Base-by-base conservation (phyloP, 352 stramenopile species). In the Globisporangium spinosum region DNA sequence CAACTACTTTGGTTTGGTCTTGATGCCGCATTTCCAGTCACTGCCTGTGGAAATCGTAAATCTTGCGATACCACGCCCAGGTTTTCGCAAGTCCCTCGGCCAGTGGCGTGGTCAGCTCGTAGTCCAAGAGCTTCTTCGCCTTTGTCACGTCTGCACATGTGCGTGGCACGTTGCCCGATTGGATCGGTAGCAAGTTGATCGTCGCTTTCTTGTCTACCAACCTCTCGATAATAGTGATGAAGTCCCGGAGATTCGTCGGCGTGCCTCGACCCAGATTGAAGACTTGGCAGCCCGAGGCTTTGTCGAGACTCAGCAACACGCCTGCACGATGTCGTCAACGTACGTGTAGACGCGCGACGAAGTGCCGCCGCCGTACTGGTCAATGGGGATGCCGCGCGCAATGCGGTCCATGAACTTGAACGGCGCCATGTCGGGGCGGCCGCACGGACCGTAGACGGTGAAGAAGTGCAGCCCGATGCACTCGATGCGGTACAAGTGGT, bases 291-390 rank as follows among this genome's bases (percentile, higher is more conserved):
- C 94, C 88, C 5, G 60, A 60, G 5, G 70, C 83, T 45, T 76
- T 86, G 72, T 94, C 85, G 32, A 89, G 76, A 66, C 80, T 89
- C 68, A 93, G 70, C 58, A 94, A 13, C 29, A 99, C 88, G 29
- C 97, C 72, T 98, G 93, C 13, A 99, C 97, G 71, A 99, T 99
- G 75, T 99, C 97, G 60, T 90, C 89, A 62, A 99, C 98, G 78
- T 98, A 99, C 12, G 97, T 99, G 83, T 99, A 99, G 77, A 99
- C 97, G 43, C 97, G 81, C 58, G 79, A 95, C 9, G 93, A 98
- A 8, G 79, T 93, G 32, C 97, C 97, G 73, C 99, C 96, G 40
- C 97, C 97, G 79, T 98, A 99, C 79, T 99, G 94, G 66, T 99
- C 90, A 45, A 99, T 98, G 49, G 94, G 73, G 29, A 96, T 62